phyloP scores from a whole-genome alignment of 805 yeast genomes.

The Phaffomyces opuntiae region DNA sequence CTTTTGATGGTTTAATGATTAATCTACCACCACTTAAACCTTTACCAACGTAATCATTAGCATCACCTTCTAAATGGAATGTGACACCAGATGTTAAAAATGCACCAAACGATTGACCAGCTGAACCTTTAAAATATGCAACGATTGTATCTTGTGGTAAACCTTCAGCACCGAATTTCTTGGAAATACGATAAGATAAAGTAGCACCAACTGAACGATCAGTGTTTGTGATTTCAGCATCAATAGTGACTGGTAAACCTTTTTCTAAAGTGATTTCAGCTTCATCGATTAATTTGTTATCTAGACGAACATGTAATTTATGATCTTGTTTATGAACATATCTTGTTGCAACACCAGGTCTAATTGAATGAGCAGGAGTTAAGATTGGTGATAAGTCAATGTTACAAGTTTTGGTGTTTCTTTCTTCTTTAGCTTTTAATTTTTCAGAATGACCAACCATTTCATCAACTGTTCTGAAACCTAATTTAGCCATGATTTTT shows the following conservation, averaged over 20 bases:
- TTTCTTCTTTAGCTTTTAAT: slow-evolving; percentile 76
- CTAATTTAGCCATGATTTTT: slow-evolving; percentile 87
- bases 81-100: slow-evolving; percentile 95
- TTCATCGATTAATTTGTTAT: slow-evolving; percentile 93
- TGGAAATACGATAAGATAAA: slow-evolving; percentile 86
- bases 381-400: slow-evolving; percentile 87
- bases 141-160: slow-evolving; percentile 95
- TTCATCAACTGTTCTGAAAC: slow-evolving; percentile 92
- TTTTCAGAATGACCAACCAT: slow-evolving; percentile 98
- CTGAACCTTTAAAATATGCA: slow-evolving; percentile 85
- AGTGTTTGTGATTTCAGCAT: slow-evolving; percentile 88
- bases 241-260: slow-evolving; percentile 94
- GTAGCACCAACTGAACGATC: slow-evolving; percentile 97
- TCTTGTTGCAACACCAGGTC: slow-evolving; percentile 95
- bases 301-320: slow-evolving; percentile 84
- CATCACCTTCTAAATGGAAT: slow-evolving; percentile 92
- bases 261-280: slow-evolving; percentile 91
- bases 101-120: slow-evolving; percentile 99
- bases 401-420: slow-evolving; percentile 85
- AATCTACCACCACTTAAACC: slow-evolving; percentile 95
- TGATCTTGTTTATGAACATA: slow-evolving; percentile 93
- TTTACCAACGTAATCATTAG: slow-evolving; percentile 96
- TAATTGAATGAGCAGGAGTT: slow-evolving; percentile 92
- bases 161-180: slow-evolving; percentile 87
- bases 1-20: slow-evolving; percentile 85